Conservation (phyloP, 1,284 basidiomycete species). For the Hypsizygus ulmarius region DNA sequence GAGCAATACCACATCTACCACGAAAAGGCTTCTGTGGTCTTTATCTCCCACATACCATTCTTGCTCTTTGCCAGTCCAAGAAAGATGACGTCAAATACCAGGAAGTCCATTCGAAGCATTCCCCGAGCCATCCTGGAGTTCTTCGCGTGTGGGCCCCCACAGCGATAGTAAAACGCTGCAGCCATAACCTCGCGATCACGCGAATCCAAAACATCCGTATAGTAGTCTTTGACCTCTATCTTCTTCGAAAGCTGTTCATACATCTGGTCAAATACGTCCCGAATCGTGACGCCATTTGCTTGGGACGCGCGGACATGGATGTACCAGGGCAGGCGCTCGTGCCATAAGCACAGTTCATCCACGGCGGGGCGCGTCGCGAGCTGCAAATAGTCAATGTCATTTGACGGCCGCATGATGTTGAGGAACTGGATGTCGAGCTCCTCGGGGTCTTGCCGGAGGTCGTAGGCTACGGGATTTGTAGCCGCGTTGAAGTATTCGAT, state of each 20-base stretch:
- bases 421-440: conserved; percentile 40
- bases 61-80: conserved; percentile 37
- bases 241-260: conserved; percentile 24
- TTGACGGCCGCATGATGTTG: conserved; percentile 32
- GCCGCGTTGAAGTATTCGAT: conserved; percentile 10
- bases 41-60: conserved; percentile 46
- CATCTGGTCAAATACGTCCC: conserved; percentile 46
- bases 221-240: conserved; percentile 32
- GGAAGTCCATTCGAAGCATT: conserved; percentile 41
- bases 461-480: conserved; percentile 18
- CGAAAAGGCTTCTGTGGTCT: conserved; percentile 22
- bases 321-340: conserved; percentile 55
- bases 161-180: conserved; percentile 26
- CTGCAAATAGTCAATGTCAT: conserved; percentile 40
- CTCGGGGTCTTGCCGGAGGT: conserved; percentile 27
- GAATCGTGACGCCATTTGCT: conserved; percentile 52
- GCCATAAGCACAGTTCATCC: conserved; percentile 46
- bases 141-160: conserved; percentile 24
- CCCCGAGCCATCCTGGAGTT: conserved; percentile 20
- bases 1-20: neutral
- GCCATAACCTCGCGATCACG: conserved; percentile 28
- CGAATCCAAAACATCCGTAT: conserved; percentile 31
- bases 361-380: conserved; percentile 46
- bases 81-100: conserved; percentile 37
- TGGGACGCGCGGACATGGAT: conserved; percentile 47